Percentiles rank a stretch among this genome's conserved stretches.
These are phyloP conservation scores for Oryza glumipatula DNA, from an alignment of 176 grass and related monocot species.

Conservation along the genomic window DNA sequence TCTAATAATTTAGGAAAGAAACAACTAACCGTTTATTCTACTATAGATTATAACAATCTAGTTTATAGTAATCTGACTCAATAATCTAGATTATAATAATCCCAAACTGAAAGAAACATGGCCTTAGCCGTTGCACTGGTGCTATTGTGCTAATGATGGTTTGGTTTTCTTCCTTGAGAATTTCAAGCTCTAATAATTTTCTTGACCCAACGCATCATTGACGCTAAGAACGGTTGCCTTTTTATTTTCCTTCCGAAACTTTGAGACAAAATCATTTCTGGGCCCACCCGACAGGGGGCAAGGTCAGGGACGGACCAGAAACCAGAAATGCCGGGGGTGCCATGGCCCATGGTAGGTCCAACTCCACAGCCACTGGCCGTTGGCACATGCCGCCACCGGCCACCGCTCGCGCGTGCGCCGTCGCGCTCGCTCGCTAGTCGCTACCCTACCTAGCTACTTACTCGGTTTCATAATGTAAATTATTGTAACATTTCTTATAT, in stretches of 20 bases:
- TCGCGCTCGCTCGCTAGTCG: background rate
- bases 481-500: too few species aligned
- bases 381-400: background rate
- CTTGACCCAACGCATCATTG: background rate
- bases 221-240: background rate
- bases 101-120: too few species aligned
- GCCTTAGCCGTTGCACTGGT: background rate
- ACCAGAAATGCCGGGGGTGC: background rate
- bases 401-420: background rate
- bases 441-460: too few species aligned
- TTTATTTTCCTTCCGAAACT: background rate
- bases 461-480: too few species aligned
- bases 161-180: too few species aligned
- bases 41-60: too few species aligned
- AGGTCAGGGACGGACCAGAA: background rate
- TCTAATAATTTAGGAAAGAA: too few species aligned
- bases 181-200: background rate
- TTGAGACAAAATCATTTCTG: background rate
- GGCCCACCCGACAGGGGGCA: background rate
- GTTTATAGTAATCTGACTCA: too few species aligned
- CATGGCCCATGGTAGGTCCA: background rate
- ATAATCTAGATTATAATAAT: too few species aligned
- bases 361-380: background rate
- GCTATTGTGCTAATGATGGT: background rate
- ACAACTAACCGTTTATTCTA: too few species aligned